Evolutionary conservation across 768 basidiomycete genomes (phyloP).

Genomic region (Phlebiopsis gigantea): DNA sequence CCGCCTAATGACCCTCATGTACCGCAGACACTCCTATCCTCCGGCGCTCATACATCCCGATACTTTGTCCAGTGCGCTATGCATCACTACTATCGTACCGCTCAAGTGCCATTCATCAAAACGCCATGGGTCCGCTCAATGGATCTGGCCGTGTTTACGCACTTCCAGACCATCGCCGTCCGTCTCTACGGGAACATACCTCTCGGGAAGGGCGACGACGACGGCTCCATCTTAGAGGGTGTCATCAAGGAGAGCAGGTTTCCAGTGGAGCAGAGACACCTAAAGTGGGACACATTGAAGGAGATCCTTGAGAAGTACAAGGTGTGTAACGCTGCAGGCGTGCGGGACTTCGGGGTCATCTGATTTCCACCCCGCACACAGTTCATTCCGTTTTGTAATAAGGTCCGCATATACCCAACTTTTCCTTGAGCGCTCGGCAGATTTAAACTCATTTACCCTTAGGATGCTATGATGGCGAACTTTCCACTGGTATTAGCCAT

Average conservation of each 20-base stretch:
- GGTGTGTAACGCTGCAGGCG: constrained; percentile 32
- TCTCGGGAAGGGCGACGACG: constrained; percentile 68
- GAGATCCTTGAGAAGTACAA: constrained; percentile 68
- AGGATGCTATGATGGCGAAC: constrained; percentile 77
- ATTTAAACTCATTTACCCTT: constrained; percentile 2
- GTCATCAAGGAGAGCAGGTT: constrained; percentile 69
- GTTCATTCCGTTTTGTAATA: constrained; percentile 77
- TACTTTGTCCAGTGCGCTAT: constrained; percentile 75
- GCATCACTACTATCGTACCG: constrained; percentile 73
- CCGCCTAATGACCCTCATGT: constrained; percentile 4
- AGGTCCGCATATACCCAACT: constrained; percentile 35
- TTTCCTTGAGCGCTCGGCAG: constrained; percentile 1
- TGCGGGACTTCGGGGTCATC: neutral
- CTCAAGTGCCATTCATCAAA: constrained; percentile 64
- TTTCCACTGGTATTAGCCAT: constrained; percentile 74
- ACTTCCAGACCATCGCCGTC: constrained; percentile 59
- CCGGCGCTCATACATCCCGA: constrained; percentile 73
- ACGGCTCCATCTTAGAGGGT: constrained; percentile 56
- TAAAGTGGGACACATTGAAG: constrained; percentile 59
- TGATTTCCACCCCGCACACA: constrained; percentile 22
- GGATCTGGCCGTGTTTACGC: constrained; percentile 38
- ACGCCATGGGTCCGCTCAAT: constrained; percentile 68
- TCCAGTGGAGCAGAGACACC: constrained; percentile 50
- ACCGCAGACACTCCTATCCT: constrained; percentile 61
- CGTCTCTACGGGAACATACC: constrained; percentile 67